Percentiles rank a stretch among this genome's conserved stretches.
These are phyloP conservation scores for Tetrapisispora fleetii DNA, from an alignment of 805 yeast genomes.

Conservation along the genomic window DNA sequence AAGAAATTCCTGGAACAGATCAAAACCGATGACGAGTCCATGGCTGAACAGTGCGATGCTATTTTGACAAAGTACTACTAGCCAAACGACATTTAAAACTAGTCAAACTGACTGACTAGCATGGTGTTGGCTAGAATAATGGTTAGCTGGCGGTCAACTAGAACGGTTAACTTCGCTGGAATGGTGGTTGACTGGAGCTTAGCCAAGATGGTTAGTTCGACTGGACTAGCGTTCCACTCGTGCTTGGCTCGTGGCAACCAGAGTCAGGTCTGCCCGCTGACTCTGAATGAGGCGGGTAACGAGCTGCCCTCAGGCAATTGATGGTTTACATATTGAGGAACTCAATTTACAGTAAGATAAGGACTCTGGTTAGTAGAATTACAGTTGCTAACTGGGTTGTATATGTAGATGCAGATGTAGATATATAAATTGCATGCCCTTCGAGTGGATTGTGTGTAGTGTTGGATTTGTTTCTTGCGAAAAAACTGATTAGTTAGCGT, in stretches of 20 bases:
- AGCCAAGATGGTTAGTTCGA: too few species aligned
- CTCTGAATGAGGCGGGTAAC: neutral
- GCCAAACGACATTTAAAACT: neutral
- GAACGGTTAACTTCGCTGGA: too few species aligned
- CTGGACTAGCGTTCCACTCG: too few species aligned
- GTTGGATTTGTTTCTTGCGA: neutral
- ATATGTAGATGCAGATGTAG: too few species aligned
- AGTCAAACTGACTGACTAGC: too few species aligned
- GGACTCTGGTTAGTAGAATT: neutral
- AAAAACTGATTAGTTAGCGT: neutral
- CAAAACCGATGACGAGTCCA: conserved; percentile 17
- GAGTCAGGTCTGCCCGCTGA: too few species aligned
- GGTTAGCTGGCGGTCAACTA: too few species aligned
- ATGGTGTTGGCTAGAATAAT: too few species aligned
- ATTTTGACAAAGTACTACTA: conserved; percentile 19
- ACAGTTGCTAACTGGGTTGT: neutral
- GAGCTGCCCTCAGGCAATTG: too few species aligned
- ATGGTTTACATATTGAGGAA: neutral
- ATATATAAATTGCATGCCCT: too few species aligned
- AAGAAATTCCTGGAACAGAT: conserved; percentile 23
- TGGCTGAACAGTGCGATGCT: conserved; percentile 20
- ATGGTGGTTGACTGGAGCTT: too few species aligned
- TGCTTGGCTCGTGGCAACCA: too few species aligned
- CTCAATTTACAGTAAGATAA: neutral
- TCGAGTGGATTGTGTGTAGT: neutral